A percentile compares a stretch with the other conserved stretches of the same genome.
phyloP scores from a whole-genome alignment of 768 basidiomycete genomes.

The Rhodosporidiobolus sp. region DNA sequence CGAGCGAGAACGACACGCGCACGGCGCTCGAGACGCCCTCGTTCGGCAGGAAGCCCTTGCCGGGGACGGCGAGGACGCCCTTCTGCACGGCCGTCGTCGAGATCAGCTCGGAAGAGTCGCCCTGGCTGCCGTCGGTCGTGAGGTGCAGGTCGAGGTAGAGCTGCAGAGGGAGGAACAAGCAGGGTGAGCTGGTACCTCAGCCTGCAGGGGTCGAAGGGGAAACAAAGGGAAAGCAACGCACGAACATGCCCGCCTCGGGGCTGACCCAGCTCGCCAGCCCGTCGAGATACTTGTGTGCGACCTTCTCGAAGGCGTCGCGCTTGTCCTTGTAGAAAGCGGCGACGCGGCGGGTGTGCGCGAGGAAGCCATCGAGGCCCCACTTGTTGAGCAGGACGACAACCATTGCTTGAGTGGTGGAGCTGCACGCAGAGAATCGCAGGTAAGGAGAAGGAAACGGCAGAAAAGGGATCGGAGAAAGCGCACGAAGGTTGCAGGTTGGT shows the following conservation, averaged over 20 bases:
- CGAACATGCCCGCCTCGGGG: slow-evolving; percentile 83
- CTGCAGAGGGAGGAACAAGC: not conserved
- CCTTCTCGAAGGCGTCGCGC: slow-evolving; percentile 71
- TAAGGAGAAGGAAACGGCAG: slow-evolving; percentile 43
- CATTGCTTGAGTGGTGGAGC: slow-evolving; percentile 54
- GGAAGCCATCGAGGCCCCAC: slow-evolving; percentile 77
- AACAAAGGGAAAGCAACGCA: slow-evolving; percentile 45
- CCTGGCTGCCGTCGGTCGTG: slow-evolving; percentile 48
- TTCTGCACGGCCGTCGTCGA: slow-evolving; percentile 68
- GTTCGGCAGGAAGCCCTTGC: slow-evolving; percentile 71
- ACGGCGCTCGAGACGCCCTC: slow-evolving; percentile 69
- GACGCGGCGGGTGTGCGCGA: slow-evolving; percentile 58
- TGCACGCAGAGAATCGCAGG: not conserved
- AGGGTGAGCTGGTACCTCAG: no score
- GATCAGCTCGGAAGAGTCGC: slow-evolving; percentile 72
- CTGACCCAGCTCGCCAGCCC: slow-evolving; percentile 61
- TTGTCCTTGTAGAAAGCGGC: slow-evolving; percentile 61
- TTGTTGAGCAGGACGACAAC: slow-evolving; percentile 59
- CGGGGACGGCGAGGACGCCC: slow-evolving; percentile 87
- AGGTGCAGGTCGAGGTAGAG: slow-evolving; percentile 42
- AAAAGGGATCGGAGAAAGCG: slow-evolving; percentile 11
- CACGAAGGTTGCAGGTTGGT: slow-evolving; percentile 52
- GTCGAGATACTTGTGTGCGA: slow-evolving; percentile 70
- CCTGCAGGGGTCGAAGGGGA: no score
- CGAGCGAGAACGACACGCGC: slow-evolving; percentile 74